Conservation (phyloP, 176 grass and related monocot species). For the Hordeum marinum region DNA sequence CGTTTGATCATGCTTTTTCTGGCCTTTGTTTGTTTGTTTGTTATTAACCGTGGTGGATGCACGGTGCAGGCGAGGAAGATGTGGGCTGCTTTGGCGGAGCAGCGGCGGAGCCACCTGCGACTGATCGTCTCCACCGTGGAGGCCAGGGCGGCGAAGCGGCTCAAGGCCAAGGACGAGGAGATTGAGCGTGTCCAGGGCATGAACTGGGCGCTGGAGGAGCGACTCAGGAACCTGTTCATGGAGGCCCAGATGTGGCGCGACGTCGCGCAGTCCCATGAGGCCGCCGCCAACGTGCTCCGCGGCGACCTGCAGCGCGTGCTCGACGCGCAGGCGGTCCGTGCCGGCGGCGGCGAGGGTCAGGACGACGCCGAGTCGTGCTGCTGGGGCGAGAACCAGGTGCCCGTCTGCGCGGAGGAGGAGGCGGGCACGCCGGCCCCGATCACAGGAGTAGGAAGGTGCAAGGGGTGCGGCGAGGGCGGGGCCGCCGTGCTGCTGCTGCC, state of each 20-base stretch:
- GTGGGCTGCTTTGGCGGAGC: constrained; percentile 44
- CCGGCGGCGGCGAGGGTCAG: not conserved
- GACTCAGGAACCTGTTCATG: constrained; percentile 24
- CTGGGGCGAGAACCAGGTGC: constrained; percentile 38
- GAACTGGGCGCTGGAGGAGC: constrained; percentile 67
- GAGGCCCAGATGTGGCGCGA: constrained; percentile 77
- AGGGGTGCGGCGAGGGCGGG: constrained; percentile 32
- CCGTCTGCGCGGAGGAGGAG: not conserved
- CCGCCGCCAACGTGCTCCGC: constrained; percentile 39
- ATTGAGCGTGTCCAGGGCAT: constrained; percentile 29
- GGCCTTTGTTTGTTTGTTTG: too few relatives aligned
- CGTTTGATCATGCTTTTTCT: too few relatives aligned
- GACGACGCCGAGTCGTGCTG: constrained; percentile 72
- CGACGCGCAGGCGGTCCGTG: constrained; percentile 14
- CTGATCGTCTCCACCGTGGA: constrained; percentile 32
- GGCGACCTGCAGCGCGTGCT: constrained; percentile 47
- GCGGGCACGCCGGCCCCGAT: not conserved
- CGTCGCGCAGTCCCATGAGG: constrained; percentile 58
- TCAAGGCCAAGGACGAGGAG: constrained; percentile 62
- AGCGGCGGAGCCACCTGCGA: constrained; percentile 26
- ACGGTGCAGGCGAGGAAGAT: constrained; percentile 42
- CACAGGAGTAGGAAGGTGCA: not conserved
- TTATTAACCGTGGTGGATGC: not conserved
- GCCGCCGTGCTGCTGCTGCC: constrained; percentile 67
- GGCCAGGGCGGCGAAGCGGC: constrained; percentile 35